Evolutionary conservation across 345 rosid genomes (phyloP), one percentile per base, ranked within the genome.

Genomic region (Linum lewisii): DNA sequence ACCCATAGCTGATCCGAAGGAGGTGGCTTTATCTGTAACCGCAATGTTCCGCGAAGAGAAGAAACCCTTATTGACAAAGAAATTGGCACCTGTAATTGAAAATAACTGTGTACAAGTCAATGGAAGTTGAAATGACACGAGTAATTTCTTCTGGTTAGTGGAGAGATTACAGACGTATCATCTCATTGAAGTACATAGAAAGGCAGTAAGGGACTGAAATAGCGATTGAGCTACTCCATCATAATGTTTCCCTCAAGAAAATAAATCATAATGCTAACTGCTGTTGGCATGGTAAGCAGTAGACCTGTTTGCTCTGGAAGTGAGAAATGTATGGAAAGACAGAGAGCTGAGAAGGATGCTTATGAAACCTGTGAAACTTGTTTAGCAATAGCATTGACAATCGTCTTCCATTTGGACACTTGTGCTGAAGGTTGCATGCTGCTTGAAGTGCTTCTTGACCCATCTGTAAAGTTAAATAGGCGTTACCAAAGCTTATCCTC

Each of bases 1-100:
- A 74, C 82, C 97, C 99, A 93, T 72, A 89, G 59, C 58, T 80
- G 97, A 80, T 93, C 95, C 2, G 97, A 89, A 42, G 99, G 99
- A 61, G 97, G 99, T 19, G 95, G 96, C 75, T 93, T 87, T 72
- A 89, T 68, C 65, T 80, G 87, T 53, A 90, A 70, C 60, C 87
- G 83, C 71, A 85, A 19, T 0, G 95, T 85, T 79, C 97, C 99
- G 54, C 88, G 81, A 63, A 94, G 82, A 23, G 90, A 84, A 62
- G 84, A 73, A 26, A 94, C 79, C 72, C 85, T 77, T 72, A 94
- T 81, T 57, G 92, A 81, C 77, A 93, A 78, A 69, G 96, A 77
- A 62, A 93, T 61, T 11, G 97, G 96, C 63, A 90, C 97, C 97
- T 93, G 21, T 61, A 65, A 60, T 29, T 62, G 44, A 47, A 32